These are phyloP conservation scores for Aureobasidium sp. DNA, from an alignment of 2,329 filamentous ascomycete species.

Conservation along the genomic window DNA sequence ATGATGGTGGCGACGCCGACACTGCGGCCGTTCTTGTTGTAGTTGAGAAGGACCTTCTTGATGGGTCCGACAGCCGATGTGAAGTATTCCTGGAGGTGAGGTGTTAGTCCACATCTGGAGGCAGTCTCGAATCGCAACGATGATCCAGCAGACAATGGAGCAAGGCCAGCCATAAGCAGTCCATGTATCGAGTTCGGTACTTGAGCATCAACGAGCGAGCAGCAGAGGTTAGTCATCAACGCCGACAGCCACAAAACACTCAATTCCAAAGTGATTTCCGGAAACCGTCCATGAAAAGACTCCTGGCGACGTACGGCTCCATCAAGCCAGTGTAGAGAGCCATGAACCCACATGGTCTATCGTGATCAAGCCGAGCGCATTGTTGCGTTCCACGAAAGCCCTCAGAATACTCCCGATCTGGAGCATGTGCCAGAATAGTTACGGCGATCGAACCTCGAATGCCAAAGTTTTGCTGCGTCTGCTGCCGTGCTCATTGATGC, in stretches of 20 bases:
- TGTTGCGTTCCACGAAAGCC: no score
- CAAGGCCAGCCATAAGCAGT: constrained; percentile 19
- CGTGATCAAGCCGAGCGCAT: not conserved
- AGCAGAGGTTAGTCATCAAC: constrained; percentile 44
- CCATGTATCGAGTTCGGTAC: not conserved
- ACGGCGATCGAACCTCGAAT: not conserved
- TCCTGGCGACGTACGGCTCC: not conserved
- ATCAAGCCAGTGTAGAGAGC: not conserved
- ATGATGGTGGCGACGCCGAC: constrained; percentile 86
- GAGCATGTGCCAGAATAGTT: not conserved
- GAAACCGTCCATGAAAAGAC: not conserved
- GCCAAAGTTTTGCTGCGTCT: not conserved
- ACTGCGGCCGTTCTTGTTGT: constrained; percentile 86
- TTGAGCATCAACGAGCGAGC: constrained; percentile 54
- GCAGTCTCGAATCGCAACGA: constrained; percentile 17
- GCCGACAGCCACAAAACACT: not conserved
- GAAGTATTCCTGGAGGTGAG: constrained; percentile 82
- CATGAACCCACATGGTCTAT: not conserved
- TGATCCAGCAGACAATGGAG: constrained; percentile 22
- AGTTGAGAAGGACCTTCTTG: constrained; percentile 85
- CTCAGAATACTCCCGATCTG: not conserved
- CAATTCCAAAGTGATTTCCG: not conserved
- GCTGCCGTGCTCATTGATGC: constrained; percentile 50
- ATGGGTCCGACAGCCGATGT: constrained; percentile 77
- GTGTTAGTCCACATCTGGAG: constrained; percentile 54